A percentile compares a stretch with the other conserved stretches of the same genome.
Conservation (phyloP, 192 early-diverging fungal species). For the Pilaira anomala region DNA sequence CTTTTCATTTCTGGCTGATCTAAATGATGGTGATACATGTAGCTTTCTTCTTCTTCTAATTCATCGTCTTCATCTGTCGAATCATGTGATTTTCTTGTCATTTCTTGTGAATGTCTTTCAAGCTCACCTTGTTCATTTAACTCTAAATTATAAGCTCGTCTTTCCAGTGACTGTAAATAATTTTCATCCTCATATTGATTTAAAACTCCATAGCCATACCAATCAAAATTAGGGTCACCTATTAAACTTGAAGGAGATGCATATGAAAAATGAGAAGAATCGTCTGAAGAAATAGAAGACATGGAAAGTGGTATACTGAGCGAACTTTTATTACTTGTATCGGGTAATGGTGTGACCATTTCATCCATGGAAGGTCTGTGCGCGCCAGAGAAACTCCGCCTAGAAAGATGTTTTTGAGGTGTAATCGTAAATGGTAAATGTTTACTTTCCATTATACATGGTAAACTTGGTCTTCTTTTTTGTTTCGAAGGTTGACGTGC, state of each 20-base stretch:
- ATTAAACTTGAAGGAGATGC: neutral
- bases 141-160: slow-evolving; percentile 19
- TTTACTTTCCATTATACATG: slow-evolving; percentile 1
- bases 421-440: too few relatives aligned
- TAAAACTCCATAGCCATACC: slow-evolving; percentile 18
- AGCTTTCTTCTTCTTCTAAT: slow-evolving; percentile 13
- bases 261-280: neutral
- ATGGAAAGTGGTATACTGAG: too few relatives aligned
- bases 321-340: too few relatives aligned
- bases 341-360: too few relatives aligned
- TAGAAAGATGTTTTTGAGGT: too few relatives aligned
- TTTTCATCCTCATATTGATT: slow-evolving; percentile 18
- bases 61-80: slow-evolving; percentile 14
- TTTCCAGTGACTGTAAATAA: slow-evolving; percentile 23
- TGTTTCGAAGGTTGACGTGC: neutral
- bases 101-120: slow-evolving; percentile 2
- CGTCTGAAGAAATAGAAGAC: slow-evolving; percentile 1
- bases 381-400: too few relatives aligned
- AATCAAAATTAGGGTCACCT: slow-evolving; percentile 2
- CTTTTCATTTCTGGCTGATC: slow-evolving; percentile 19
- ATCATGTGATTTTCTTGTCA: too few relatives aligned
- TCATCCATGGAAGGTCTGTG: too few relatives aligned
- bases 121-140: neutral
- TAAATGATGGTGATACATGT: neutral
- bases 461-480: slow-evolving; percentile 29